Percentiles rank a stretch among this genome's conserved stretches.
These are phyloP conservation scores for Boletus rubropictus DNA, from an alignment of 768 basidiomycete species.

Conservation along the genomic window DNA sequence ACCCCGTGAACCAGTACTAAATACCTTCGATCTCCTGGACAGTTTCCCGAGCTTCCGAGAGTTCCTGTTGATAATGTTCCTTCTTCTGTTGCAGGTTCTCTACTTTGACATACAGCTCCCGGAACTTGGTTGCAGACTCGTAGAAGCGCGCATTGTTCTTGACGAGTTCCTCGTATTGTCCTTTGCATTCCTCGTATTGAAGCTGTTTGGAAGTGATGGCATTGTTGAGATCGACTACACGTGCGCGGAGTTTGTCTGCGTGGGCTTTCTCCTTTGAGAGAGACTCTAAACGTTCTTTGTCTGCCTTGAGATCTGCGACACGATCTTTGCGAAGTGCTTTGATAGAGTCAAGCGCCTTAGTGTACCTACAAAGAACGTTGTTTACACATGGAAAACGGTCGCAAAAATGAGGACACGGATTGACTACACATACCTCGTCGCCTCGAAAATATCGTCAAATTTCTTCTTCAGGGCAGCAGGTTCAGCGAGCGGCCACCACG, in stretches of 20 bases:
- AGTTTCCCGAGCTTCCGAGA: constrained; percentile 56
- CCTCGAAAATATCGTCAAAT: constrained; percentile 99
- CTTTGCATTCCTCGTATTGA: constrained; percentile 66
- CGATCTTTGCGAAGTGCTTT: constrained; percentile 88
- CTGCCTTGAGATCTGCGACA: constrained; percentile 83
- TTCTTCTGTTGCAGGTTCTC: constrained; percentile 60
- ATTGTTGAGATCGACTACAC: constrained; percentile 55
- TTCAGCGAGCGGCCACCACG: constrained; percentile 95
- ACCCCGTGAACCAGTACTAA: no score
- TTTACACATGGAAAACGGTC: neutral
- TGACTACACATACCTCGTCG: constrained; percentile 79
- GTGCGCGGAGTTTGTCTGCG: constrained; percentile 73
- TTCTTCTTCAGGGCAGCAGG: constrained; percentile 93
- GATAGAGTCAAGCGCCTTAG: constrained; percentile 92
- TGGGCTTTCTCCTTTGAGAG: constrained; percentile 79
- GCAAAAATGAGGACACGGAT: no score
- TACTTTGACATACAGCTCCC: constrained; percentile 73
- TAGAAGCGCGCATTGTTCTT: constrained; percentile 74
- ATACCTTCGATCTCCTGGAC: constrained; percentile 63
- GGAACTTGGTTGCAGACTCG: constrained; percentile 77
- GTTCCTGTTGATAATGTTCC: constrained; percentile 53
- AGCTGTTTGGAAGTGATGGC: constrained; percentile 65
- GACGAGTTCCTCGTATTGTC: constrained; percentile 57
- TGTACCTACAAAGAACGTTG: constrained; percentile 60
- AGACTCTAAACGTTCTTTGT: constrained; percentile 78